Evolutionary conservation across 2,329 filamentous ascomycete genomes (phyloP), one percentile per base, ranked within the genome.

Genomic region (Penicillium italicum): DNA sequence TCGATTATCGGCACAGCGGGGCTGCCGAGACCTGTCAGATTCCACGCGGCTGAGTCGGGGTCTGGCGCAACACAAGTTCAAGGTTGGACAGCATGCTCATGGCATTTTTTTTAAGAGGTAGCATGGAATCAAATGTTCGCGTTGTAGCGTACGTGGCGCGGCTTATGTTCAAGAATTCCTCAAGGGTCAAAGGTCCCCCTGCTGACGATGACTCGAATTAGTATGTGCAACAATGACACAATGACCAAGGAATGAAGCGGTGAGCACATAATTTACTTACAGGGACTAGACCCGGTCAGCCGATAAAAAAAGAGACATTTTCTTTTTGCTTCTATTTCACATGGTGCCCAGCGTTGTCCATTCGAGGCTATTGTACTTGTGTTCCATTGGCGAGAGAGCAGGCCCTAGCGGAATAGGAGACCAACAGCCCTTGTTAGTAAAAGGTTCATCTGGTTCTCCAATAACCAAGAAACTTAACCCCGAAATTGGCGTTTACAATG

Each of bases 1-100:
- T 97, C 75, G 90, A 96, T 74, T 87, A 89, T 69, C 86, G 90
- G 67, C 91, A 96, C 73, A 82, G 80, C 53, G 74, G 80, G 36
- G 75, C 80, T 70, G 82, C 80, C 14, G 79, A 78, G 20, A 73
- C 75, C 55, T 87, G 85, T 68, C 60, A 62, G 55, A 63, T 62
- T 56, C 59, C 53, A 59, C 47, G 62, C 56, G 59, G 61, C 58
- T 65, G 61, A 65, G 53, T 58, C 49, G 37, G 36, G 43, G 22
- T 33, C 36, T 45, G 46, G 47, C n/a, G 46, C 51, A 46, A 33
- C 56, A 53, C 55, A 46, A 46, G 44, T 44, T 50, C 38, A 41
- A 62, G 51, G 62, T 64, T 53, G 59, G 62, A 66, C 62, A 65
- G 31, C 61, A 61, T 62, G 47, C 62, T 62, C 62, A 60, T 66